Conservation (phyloP, 306 rosid species). For the Urtica urens region DNA sequence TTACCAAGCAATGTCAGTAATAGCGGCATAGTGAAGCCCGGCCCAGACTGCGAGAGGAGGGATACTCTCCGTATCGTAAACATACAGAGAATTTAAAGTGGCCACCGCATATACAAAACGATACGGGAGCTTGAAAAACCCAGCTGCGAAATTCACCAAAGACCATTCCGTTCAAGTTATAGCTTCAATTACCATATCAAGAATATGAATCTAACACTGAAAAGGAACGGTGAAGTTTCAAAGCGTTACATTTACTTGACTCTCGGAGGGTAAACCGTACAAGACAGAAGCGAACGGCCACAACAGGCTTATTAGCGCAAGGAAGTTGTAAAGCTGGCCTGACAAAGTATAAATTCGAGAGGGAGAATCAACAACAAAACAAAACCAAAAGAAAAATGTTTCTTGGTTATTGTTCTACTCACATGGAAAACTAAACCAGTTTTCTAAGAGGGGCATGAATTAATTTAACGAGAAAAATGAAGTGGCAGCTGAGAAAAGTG, state of each 20-base stretch:
- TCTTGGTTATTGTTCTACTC: too few relatives aligned
- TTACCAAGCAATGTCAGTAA: constrained; percentile 88
- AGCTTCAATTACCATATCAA: constrained; percentile 1
- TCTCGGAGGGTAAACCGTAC: constrained; percentile 51
- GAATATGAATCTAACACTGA: neutral
- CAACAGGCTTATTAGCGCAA: constrained; percentile 70
- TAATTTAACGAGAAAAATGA: neutral
- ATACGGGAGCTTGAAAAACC: constrained; percentile 73
- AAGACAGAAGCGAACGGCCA: constrained; percentile 81
- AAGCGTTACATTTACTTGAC: constrained; percentile 42
- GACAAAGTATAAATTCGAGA: constrained; percentile 26
- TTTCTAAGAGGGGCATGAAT: too few relatives aligned
- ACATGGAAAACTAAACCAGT: too few relatives aligned
- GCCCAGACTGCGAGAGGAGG: constrained; percentile 66
- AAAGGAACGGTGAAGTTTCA: constrained; percentile 8
- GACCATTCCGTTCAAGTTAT: constrained; percentile 5
- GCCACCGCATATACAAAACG: constrained; percentile 79
- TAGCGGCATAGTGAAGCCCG: constrained; percentile 90
- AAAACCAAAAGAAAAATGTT: neutral
- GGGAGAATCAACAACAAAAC: constrained; percentile 17
- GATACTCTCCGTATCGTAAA: constrained; percentile 72
- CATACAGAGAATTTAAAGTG: constrained; percentile 76
- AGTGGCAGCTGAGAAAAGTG: neutral
- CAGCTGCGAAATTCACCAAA: constrained; percentile 40
- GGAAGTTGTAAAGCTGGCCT: constrained; percentile 94